Conservation (phyloP, 2,329 filamentous ascomycete species). For the Paramyrothecium roridum region DNA sequence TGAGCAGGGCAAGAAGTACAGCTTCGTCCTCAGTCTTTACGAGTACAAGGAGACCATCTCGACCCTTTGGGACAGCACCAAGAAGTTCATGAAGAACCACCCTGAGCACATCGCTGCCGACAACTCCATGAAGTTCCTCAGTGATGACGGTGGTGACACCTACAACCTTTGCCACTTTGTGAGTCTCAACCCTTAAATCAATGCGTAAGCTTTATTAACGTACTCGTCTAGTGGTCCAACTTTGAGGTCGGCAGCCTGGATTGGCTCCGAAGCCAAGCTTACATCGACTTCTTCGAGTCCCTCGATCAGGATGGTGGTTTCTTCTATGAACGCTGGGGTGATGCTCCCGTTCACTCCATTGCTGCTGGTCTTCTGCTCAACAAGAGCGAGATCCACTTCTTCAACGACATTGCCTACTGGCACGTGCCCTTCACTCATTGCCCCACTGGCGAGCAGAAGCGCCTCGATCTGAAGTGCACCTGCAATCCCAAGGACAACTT, state of each 20-base stretch:
- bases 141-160: conserved; percentile 83
- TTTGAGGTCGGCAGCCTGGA: conserved; percentile 94
- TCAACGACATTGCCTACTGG: conserved; percentile 98
- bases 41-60: conserved; percentile 97
- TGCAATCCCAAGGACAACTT: conserved; percentile 98
- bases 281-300: conserved; percentile 85
- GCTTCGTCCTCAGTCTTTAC: conserved; percentile 91
- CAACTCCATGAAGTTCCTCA: conserved; percentile 89
- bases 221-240: conserved; percentile 80
- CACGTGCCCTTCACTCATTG: conserved; percentile 98
- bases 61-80: conserved; percentile 91
- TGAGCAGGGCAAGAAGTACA: conserved; percentile 97
- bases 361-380: conserved; percentile 81
- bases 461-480: conserved; percentile 83
- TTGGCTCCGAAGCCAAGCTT: conserved; percentile 87
- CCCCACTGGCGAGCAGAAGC: conserved; percentile 82
- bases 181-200: conserved; percentile 33
- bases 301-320: conserved; percentile 92
- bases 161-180: conserved; percentile 99
- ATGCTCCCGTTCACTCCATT: conserved; percentile 98
- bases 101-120: conserved; percentile 81
- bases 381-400: conserved; percentile 96
- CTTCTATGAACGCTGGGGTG: conserved; percentile 98
- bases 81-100: conserved; percentile 88
- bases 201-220: conserved; percentile 6